phyloP scores from a whole-genome alignment of 805 yeast species.

The Lipomyces sp. region DNA sequence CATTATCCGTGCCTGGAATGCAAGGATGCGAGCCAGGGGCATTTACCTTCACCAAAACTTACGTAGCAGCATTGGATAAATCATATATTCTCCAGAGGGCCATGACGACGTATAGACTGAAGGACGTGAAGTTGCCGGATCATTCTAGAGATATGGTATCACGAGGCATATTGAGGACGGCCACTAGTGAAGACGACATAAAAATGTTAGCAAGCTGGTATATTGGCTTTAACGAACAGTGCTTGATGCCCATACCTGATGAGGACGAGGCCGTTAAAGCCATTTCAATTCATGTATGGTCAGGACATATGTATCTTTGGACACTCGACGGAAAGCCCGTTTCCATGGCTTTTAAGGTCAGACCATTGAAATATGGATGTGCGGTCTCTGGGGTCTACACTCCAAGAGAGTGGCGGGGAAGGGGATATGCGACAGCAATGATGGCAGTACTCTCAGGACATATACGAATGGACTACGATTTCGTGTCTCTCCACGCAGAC shows the following conservation, averaged over 20 bases:
- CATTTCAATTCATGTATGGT: not conserved
- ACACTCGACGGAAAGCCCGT: not conserved
- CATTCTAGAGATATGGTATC: not conserved
- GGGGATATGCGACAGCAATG: not conserved
- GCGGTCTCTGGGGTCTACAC: not conserved
- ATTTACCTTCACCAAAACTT: not conserved
- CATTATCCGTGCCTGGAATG: not conserved
- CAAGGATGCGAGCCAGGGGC: not conserved
- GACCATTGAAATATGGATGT: not conserved
- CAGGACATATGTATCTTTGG: not conserved
- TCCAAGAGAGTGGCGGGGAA: not conserved
- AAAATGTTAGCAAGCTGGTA: not conserved
- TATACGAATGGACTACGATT: not conserved
- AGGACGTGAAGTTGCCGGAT: not conserved
- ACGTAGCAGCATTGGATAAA: not conserved
- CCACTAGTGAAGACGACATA: not conserved
- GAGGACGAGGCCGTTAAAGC: not conserved
- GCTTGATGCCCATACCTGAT: not conserved
- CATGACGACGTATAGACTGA: not conserved
- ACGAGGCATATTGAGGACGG: not conserved
- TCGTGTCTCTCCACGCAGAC: not conserved
- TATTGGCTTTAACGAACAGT: not conserved
- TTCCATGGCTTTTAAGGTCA: not conserved
- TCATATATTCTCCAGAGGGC: not conserved
- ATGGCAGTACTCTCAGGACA: constrained; percentile 1